A percentile compares a stretch with the other conserved stretches of the same genome.
Evolutionary conservation across 2,329 filamentous ascomycete genomes (phyloP).

Genomic region (Fonsecaea monophora): DNA sequence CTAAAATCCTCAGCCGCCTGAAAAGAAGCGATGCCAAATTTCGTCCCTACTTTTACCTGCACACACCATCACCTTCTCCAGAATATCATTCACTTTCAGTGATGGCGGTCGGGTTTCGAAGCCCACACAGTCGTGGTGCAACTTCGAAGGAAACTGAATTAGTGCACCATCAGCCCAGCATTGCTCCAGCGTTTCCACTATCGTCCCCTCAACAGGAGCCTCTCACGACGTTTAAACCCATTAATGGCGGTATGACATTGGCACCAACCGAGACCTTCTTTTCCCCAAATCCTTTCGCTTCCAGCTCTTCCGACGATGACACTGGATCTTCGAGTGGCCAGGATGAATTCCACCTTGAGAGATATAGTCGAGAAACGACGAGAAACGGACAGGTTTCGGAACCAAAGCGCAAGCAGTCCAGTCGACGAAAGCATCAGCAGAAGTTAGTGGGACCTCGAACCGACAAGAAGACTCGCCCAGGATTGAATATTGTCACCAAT

Average conservation of each 20-base stretch:
- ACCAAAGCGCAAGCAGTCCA: conserved; percentile 10
- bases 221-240: conserved; percentile 26
- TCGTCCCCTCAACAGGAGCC: conserved; percentile 25
- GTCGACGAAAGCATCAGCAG: conserved; percentile 9
- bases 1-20: not conserved
- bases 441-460: not conserved
- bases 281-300: conserved; percentile 25
- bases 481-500: conserved; percentile 53
- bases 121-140: not conserved
- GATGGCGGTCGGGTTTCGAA: conserved; percentile 27
- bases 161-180: not conserved
- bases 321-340: conserved; percentile 35
- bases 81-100: not conserved
- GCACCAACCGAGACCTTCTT: conserved; percentile 22
- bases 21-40: conserved; percentile 9
- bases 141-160: not conserved
- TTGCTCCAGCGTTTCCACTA: conserved; percentile 20
- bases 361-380: conserved; percentile 34
- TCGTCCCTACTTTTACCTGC: not conserved
- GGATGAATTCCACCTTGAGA: conserved; percentile 40
- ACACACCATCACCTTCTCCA: conserved; percentile 1
- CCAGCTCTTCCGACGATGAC: conserved; percentile 31
- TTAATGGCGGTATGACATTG: conserved; percentile 14
- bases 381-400: conserved; percentile 2
- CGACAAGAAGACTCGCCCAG: conserved; percentile 44